A percentile compares a stretch with the other conserved stretches of the same genome.
Conservation (phyloP, 805 yeast species). For the Brettanomyces nanus region DNA sequence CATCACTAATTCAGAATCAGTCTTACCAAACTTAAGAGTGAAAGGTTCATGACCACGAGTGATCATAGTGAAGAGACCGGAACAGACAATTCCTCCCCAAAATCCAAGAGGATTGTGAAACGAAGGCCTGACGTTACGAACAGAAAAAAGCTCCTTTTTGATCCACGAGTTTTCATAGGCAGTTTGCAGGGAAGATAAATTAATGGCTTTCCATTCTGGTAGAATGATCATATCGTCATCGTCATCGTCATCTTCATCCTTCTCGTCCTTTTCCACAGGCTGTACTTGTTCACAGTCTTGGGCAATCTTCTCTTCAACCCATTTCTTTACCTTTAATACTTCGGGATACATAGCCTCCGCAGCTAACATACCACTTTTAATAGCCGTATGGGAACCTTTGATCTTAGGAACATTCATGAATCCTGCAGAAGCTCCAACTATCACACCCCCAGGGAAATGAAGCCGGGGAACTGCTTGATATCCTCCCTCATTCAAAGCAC, state of each 20-base stretch:
- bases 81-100: slow-evolving; percentile 72
- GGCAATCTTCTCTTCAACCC: slow-evolving; percentile 26
- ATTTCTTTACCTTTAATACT: slow-evolving; percentile 38
- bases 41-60: slow-evolving; percentile 79
- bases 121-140: slow-evolving; percentile 90
- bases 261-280: slow-evolving; percentile 35
- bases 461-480: slow-evolving; percentile 85
- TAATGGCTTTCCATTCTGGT: slow-evolving; percentile 35
- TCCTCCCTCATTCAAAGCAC: slow-evolving; percentile 98
- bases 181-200: slow-evolving; percentile 52
- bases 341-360: slow-evolving; percentile 67
- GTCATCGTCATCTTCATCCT: slow-evolving; percentile 32
- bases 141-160: slow-evolving; percentile 69
- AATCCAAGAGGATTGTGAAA: slow-evolving; percentile 71
- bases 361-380: slow-evolving; percentile 92
- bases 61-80: slow-evolving; percentile 76
- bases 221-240: slow-evolving; percentile 27
- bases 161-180: slow-evolving; percentile 78
- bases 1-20: slow-evolving; percentile 68
- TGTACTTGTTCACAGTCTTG: slow-evolving; percentile 31
- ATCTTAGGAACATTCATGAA: slow-evolving; percentile 96
- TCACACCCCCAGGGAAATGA: slow-evolving; percentile 91
- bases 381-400: slow-evolving; percentile 96
- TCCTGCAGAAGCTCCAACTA: slow-evolving; percentile 95
- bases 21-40: slow-evolving; percentile 61